Conservation (phyloP, 2,329 filamentous ascomycete genomes). For the Aureobasidium uvarum region DNA sequence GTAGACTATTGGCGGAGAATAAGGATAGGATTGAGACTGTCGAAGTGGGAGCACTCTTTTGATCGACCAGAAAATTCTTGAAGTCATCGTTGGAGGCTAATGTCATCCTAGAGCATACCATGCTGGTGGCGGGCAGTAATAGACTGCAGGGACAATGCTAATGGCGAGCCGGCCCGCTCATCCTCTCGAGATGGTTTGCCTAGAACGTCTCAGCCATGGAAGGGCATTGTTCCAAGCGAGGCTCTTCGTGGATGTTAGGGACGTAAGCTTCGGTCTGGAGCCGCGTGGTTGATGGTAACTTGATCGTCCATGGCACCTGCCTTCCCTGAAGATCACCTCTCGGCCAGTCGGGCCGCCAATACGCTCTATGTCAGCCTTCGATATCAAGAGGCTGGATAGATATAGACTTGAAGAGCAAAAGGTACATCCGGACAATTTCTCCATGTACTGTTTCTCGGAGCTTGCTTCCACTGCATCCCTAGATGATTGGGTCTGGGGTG, state of each 20-base stretch:
- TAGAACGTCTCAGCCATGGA: background rate
- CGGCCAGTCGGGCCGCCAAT: background rate
- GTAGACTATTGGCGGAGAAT: background rate
- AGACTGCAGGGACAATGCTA: background rate
- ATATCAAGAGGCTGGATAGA: background rate
- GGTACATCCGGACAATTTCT: background rate
- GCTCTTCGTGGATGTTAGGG: background rate
- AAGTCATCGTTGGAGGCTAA: background rate
- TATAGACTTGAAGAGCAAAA: background rate
- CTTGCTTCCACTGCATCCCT: background rate
- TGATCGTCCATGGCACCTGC: background rate
- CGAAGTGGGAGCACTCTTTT: background rate
- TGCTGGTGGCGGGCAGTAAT: background rate
- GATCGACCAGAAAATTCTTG: background rate
- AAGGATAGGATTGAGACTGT: background rate
- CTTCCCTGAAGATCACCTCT: background rate
- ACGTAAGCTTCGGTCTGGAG: background rate
- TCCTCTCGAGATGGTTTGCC: background rate
- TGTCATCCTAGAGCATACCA: background rate
- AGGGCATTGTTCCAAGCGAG: background rate
- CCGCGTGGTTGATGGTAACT: background rate
- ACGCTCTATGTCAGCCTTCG: background rate
- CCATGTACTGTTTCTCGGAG: background rate
- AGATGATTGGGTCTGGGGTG: conserved; percentile 1
- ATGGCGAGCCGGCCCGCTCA: conserved; percentile 9